Percentiles rank a stretch among this genome's conserved stretches.
Conservation (phyloP, 2,329 filamentous ascomycete species). For the Leptographium procerum region DNA sequence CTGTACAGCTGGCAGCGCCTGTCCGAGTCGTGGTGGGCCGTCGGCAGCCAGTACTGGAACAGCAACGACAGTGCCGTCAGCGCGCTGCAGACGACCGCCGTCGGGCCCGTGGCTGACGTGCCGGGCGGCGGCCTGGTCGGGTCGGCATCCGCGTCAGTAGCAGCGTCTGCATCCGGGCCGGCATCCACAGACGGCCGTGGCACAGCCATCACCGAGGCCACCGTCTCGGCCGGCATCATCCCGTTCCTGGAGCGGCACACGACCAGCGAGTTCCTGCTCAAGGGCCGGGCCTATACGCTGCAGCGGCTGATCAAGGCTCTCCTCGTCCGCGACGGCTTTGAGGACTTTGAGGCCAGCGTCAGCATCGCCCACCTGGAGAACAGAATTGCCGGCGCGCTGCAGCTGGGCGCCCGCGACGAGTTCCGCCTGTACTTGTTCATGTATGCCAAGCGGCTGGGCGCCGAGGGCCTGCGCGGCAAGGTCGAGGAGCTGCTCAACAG, state of each 20-base stretch:
- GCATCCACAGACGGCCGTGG: conserved; percentile 24
- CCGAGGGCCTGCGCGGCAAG: conserved; percentile 76
- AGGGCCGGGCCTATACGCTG: conserved; percentile 82
- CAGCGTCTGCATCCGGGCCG: neutral
- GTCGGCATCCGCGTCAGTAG: neutral
- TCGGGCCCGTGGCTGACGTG: conserved; percentile 42
- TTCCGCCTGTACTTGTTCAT: conserved; percentile 93
- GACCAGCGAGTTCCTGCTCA: conserved; percentile 81
- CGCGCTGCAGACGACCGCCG: conserved; percentile 61
- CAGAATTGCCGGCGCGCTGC: conserved; percentile 76
- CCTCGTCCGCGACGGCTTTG: conserved; percentile 79
- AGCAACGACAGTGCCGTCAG: conserved; percentile 84
- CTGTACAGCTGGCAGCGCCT: conserved; percentile 91
- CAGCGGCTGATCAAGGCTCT: conserved; percentile 85
- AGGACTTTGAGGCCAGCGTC: conserved; percentile 80
- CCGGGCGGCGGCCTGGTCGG: conserved; percentile 24
- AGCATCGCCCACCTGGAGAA: conserved; percentile 95
- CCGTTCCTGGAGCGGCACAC: conserved; percentile 90
- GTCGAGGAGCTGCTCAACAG: conserved; percentile 84
- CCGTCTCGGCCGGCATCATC: conserved; percentile 81
- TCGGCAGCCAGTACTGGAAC: conserved; percentile 98
- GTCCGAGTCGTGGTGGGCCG: conserved; percentile 97
- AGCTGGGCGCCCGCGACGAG: conserved; percentile 77
- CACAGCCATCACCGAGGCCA: conserved; percentile 56
- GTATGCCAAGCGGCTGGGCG: conserved; percentile 92